phyloP scores from a whole-genome alignment of 1,284 basidiomycete genomes.

The Moniliella sp. region DNA sequence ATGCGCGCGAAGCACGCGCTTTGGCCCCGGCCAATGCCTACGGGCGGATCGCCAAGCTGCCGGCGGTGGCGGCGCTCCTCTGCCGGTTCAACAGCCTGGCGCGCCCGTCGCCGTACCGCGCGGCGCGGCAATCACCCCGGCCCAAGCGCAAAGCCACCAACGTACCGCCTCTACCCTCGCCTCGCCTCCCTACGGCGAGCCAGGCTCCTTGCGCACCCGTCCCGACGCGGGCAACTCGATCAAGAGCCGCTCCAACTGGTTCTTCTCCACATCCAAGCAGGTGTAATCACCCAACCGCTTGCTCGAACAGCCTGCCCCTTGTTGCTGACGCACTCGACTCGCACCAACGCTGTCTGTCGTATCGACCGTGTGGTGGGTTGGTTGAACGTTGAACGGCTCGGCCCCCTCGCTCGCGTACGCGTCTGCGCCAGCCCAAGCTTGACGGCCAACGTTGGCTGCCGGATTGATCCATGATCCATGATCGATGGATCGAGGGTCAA shows the following conservation, averaged over 20 bases:
- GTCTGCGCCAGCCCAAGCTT: no score
- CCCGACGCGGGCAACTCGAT: conserved; percentile 8
- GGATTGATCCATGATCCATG: no score
- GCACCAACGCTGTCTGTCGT: no score
- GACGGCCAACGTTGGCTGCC: no score
- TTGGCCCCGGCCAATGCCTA: conserved; percentile 40
- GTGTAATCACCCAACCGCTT: no score
- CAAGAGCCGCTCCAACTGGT: conserved; percentile 17
- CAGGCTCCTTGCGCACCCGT: background rate
- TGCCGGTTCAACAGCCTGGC: conserved; percentile 7
- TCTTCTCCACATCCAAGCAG: conserved; percentile 15
- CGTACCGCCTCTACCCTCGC: background rate
- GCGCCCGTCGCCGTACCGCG: conserved; percentile 3
- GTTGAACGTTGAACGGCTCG: no score
- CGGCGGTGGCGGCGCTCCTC: conserved; percentile 46
- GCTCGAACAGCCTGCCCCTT: no score
- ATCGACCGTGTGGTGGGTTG: no score
- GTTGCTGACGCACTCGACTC: no score
- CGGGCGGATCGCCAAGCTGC: conserved; percentile 83
- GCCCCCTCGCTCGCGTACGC: no score
- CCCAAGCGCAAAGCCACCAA: no score
- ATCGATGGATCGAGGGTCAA: no score
- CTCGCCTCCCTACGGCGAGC: background rate
- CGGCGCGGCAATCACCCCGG: background rate
- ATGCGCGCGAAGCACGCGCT: conserved; percentile 56